Evolutionary conservation across 805 yeast genomes (phyloP), one percentile per base, ranked within the genome.

Genomic region (Candida pini): DNA sequence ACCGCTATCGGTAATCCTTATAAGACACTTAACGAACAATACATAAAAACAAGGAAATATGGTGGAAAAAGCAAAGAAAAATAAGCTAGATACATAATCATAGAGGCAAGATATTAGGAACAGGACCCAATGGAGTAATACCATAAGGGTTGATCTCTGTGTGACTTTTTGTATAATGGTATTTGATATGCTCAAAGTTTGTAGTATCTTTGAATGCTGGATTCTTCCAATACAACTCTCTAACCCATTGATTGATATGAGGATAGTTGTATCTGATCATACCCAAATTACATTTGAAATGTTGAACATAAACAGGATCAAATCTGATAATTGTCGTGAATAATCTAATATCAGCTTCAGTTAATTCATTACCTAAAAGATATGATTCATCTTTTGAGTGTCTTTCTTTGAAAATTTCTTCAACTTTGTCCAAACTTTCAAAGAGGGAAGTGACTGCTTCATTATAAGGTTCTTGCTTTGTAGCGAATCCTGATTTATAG

Each of bases 221-320:
- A 36, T 67, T 58, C 33, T 69, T 66, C 96, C 96, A 88, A 63
- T 89, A 92, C 49, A 92, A 69, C 45, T 82, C 75, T 47, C 82
- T 69, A 48, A 89, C 59, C 95, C 95, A 90, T 40, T 75, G 64
- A 61, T 87, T 81, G 35, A 89, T 60, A 48, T 68, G 62, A 16
- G 97, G 97, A 57, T 76, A 90, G 44, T 86, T 84, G 28, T 51
- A 58, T 54, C 96, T 75, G 49, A 90, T 83, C 68, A 79, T 81
- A 31, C 79, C 79, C 41, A 87, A 59, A 60, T 90, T 90, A 60
- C 96, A 85, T 63, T 90, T 92, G 75, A 90, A 92, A 60, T 90
- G 97, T 60, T 89, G 96, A 35, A 82, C 90, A 54, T 90, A 90
- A 16, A 88, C 95, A 1, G 94, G 83, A 58, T 90, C 97, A 52